A percentile compares a stretch with the other conserved stretches of the same genome.
Conservation (phyloP, 257 asterid species). For the Solanum medicagineum region DNA sequence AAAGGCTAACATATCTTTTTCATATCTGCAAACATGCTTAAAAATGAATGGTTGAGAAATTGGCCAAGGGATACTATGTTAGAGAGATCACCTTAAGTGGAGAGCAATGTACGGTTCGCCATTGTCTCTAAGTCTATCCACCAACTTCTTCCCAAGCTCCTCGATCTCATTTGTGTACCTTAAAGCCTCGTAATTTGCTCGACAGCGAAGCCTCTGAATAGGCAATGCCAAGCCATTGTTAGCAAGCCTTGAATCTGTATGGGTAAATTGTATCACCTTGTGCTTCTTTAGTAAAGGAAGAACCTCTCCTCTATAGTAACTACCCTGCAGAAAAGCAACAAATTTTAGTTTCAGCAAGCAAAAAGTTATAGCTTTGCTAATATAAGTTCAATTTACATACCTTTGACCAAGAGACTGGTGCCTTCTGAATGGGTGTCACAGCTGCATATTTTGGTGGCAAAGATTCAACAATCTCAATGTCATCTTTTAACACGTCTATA, state of each 20-base stretch:
- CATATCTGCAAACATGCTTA: slow-evolving; percentile 25
- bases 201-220: slow-evolving; percentile 51
- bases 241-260: slow-evolving; percentile 54
- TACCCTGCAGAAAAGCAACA: slow-evolving; percentile 15
- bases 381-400: slow-evolving; percentile 1
- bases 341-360: not conserved
- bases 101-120: slow-evolving; percentile 49
- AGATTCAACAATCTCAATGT: slow-evolving; percentile 42
- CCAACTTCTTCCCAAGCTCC: slow-evolving; percentile 37
- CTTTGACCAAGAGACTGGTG: slow-evolving; percentile 78
- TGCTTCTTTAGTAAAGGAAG: slow-evolving; percentile 21
- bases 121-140: slow-evolving; percentile 19
- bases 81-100: slow-evolving; percentile 38
- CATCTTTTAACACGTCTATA: slow-evolving; percentile 39
- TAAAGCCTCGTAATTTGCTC: slow-evolving; percentile 59
- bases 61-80: not conserved
- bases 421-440: slow-evolving; percentile 30
- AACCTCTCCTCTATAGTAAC: slow-evolving; percentile 40
- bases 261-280: slow-evolving; percentile 39
- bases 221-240: slow-evolving; percentile 47
- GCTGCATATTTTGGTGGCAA: slow-evolving; percentile 36
- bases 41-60: not conserved
- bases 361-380: not conserved
- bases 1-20: slow-evolving; percentile 73
- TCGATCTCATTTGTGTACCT: slow-evolving; percentile 42